Evolutionary conservation across 2,329 filamentous ascomycete species (phyloP).

Genomic region (Ophiostoma perfectum): DNA sequence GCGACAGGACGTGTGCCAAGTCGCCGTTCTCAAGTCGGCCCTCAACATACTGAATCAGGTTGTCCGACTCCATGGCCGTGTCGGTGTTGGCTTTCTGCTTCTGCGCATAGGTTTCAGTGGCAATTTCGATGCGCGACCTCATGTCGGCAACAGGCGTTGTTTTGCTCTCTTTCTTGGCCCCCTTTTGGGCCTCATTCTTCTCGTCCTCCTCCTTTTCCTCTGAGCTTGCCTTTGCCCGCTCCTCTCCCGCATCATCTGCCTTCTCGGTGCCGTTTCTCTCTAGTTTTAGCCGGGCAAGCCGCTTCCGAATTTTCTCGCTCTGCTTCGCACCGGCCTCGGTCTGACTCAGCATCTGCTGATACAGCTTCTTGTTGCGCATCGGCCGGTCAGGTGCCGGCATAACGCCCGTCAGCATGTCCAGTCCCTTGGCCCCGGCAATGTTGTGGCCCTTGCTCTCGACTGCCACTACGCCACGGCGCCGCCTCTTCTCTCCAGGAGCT

Average conservation of each 20-base stretch:
- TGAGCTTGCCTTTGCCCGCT: too few species aligned
- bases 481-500: conserved; percentile 54
- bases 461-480: conserved; percentile 80
- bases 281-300: conserved; percentile 32
- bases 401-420: conserved; percentile 77
- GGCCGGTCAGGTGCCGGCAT: conserved; percentile 62
- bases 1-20: conserved; percentile 59
- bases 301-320: conserved; percentile 38
- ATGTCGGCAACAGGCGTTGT: conserved; percentile 21
- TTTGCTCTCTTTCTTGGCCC: neutral
- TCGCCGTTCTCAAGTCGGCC: conserved; percentile 69
- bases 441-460: conserved; percentile 85
- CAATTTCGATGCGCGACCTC: conserved; percentile 22
- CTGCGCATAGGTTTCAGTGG: conserved; percentile 17
- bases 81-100: conserved; percentile 32
- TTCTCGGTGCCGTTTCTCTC: neutral
- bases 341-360: conserved; percentile 47
- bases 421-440: conserved; percentile 74
- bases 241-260: neutral
- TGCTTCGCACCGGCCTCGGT: conserved; percentile 38
- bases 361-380: conserved; percentile 79
- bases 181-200: neutral
- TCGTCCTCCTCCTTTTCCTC: neutral
- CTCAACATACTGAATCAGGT: conserved; percentile 71
- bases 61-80: conserved; percentile 53